Base-by-base conservation (phyloP, 345 rosid genomes). In the Moringa oleifera region DNA sequence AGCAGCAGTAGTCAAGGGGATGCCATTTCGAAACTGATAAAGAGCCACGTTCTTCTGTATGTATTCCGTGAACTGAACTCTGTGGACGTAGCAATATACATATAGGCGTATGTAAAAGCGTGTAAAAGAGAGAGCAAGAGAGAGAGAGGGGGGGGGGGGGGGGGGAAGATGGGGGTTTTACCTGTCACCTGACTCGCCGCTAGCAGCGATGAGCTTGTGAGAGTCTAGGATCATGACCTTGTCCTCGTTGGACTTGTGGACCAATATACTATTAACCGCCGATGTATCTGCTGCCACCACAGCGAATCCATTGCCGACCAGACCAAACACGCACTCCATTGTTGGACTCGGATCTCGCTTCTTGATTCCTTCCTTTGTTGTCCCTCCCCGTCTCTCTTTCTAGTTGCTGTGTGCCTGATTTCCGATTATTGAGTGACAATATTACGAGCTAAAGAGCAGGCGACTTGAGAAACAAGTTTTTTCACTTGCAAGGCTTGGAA, bases 141-240 rank as follows among this genome's bases (percentile, higher is more conserved):
- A 64, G 2, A 53, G 20, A 63, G 13, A 23, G 53, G 59, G 47
- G 53, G 21, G 37, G 58, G 46, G 55, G 20, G 60, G 25, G 18
- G 4, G 18, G 9, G 51, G 20, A 36, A 53, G 46, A 51, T 18
- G 60, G 25, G 18, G 4, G 19, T 5, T 62, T 68, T 62, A 90
- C 97, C 97, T 75, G 73, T 93, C 98, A 52, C 98, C 97, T 36
- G 99, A 75, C 82, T 90, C 97, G 22, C 99, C 99, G 62, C 97
- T 90, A 23, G 97, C 97, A 60, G 97, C 99, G 71, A 86, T 58
- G 68, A 94, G 96, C 80, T 90, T 94, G 80, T 90, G 96, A 47
- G 96, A 90, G 59, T 94, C 99, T 64, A 94, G 99, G 31, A 56
- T 25, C 97, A 94, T 94, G 84, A 94, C 88, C 79, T 94, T 94